Evolutionary conservation across 2,329 filamentous ascomycete species (phyloP), one percentile per base, ranked within the genome.

Genomic region (Ophiostoma ips): DNA sequence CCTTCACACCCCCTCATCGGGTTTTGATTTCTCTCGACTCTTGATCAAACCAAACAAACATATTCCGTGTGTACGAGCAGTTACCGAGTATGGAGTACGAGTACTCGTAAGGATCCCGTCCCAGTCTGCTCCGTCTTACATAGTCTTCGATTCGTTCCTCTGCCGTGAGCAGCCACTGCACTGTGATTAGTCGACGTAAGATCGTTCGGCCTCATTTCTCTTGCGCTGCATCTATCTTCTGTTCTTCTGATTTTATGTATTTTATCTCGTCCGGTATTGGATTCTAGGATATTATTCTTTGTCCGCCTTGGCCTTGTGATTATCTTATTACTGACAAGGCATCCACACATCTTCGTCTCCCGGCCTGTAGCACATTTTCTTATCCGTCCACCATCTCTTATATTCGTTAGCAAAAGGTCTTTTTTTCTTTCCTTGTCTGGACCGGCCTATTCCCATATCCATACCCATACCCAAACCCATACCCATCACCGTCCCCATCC

Each of bases 391-490:
- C 24, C 24, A n/a, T n/a, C n/a, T n/a, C 24, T 28, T 28, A 4
- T 28, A n/a, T 28, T 8, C 24, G 24, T 34, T 34, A 4, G 11
- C n/a, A n/a, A n/a, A n/a, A n/a, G n/a, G n/a, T n/a, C 10, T 34
- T 34, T 34, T 34, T 34, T 34, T 34, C 33, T 34, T 34, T 4
- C n/a, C n/a, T n/a, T n/a, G n/a, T n/a, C n/a, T n/a, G n/a, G n/a
- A n/a, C n/a, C n/a, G n/a, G n/a, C n/a, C n/a, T n/a, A n/a, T 44
- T n/a, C 9, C 41, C 41, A 61, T 59, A 67, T 64, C 15, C 31
- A 64, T 63, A 63, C 64, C 66, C 64, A 24, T 43, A 5, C 40
- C 33, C 33, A 15, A 3, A 19, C 24, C 19, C 38, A 41, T 40
- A n/a, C n/a, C n/a, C n/a, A n/a, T n/a, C 41, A 18, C 16, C 30